Conservation (phyloP, 1,284 basidiomycete genomes). For the Caloboletus inedulis region DNA sequence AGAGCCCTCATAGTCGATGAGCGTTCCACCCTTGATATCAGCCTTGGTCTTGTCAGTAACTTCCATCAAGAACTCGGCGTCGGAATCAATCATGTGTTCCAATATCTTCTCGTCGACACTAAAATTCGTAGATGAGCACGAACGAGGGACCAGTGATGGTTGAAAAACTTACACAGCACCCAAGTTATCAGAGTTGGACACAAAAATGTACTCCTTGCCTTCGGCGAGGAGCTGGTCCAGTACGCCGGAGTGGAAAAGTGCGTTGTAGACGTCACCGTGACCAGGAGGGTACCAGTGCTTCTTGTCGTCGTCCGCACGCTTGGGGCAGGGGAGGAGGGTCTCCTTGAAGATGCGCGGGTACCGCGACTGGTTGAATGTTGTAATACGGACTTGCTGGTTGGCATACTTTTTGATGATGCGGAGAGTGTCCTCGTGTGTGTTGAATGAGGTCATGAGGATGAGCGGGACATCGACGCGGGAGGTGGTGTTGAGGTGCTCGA, state of each 20-base stretch:
- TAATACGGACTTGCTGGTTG: conserved; percentile 95
- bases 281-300: conserved; percentile 98
- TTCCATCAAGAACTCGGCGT: conserved; percentile 96
- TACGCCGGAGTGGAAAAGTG: conserved; percentile 91
- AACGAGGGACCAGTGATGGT: conserved; percentile 24
- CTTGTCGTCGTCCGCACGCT: conserved; percentile 88
- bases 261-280: conserved; percentile 97
- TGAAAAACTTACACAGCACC: conserved; percentile 84
- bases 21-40: conserved; percentile 99
- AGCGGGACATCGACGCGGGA: conserved; percentile 85
- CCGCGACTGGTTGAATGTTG: conserved; percentile 97
- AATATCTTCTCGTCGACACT: conserved; percentile 81
- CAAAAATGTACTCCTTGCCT: conserved; percentile 99
- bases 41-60: conserved; percentile 99
- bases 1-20: conserved; percentile 95
- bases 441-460: conserved; percentile 99
- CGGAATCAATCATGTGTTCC: conserved; percentile 87
- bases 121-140: conserved; percentile 7
- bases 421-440: conserved; percentile 96
- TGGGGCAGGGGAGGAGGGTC: conserved; percentile 86
- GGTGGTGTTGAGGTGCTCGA: conserved; percentile 83
- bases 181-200: conserved; percentile 99
- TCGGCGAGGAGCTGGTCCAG: conserved; percentile 92
- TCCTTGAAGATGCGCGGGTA: conserved; percentile 98
- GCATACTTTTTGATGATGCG: conserved; percentile 99